Base-by-base conservation (phyloP, 2,329 filamentous ascomycete species). In the Daldinia eschscholtzii region DNA sequence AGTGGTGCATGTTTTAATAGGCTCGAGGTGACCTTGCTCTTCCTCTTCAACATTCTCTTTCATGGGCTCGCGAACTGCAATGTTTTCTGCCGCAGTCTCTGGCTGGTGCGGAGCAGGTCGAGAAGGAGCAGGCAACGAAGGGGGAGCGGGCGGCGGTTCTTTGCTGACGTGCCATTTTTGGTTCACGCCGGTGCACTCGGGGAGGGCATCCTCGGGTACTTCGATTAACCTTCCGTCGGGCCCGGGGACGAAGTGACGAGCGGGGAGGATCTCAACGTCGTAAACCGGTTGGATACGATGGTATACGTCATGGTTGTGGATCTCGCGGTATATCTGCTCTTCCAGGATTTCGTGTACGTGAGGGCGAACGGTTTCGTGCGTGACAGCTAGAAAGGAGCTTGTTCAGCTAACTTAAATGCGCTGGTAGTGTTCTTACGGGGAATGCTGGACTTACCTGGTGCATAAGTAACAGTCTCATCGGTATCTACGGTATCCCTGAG, bases 241-340 rank as follows among this genome's bases (percentile, higher is more conserved):
- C 7, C 67, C 75, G 1, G 63, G 70, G 2, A 78, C 67, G 55
- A 76, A 78, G 62, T 81, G 79, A 0, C 75, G 75, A 2, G 78
- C 72, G 4, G 79, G 78, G 18, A 79, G 70, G 6, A 80, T 64
- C 63, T 80, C 76, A 12, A 79, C 58, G 2, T 77, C 79, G 30
- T 72, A 73, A 52, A 81, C 70, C 2, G 79, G 79, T 42, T 78
- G 79, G 2, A 77, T 71, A 23, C 73, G 73, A 30, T 77, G 77
- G 57, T 77, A 77, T 41, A 78, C 74, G 53, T 80, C 76, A 64
- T 81, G 73, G 7, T 73, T 70, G 55, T 81, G 79, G 61, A 79
- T 77, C 6, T 80, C 77, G n/a, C 79, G 77, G 12, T 76, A 63
- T 55, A 80, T 75, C 33, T 74, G 70, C 61, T 79, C 74, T 64